Conservation (phyloP, 495 filamentous ascomycete genomes). For the Antarctomyces pellizariae region DNA sequence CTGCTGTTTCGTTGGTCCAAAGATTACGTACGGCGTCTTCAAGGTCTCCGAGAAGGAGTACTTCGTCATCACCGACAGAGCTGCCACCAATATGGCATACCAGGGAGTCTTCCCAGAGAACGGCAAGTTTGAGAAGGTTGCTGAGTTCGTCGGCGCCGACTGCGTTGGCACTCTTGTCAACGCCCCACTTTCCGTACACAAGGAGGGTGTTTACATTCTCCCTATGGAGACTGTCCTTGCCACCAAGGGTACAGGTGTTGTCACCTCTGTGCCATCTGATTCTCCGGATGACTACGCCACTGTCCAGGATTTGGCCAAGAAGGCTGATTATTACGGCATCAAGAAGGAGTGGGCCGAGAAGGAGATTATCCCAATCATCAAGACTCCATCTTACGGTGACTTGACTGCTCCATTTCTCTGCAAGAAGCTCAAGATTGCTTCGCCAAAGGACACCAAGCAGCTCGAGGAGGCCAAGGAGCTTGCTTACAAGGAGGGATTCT, state of each 20-base stretch:
- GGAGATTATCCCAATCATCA: conserved; percentile 70
- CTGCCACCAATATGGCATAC: conserved; percentile 89
- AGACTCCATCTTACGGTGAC: conserved; percentile 75
- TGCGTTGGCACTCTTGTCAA: conserved; percentile 69
- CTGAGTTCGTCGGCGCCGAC: conserved; percentile 49
- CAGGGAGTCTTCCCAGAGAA: conserved; percentile 62
- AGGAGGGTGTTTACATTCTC: conserved; percentile 58
- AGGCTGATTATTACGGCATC: conserved; percentile 92
- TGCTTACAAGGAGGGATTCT: conserved; percentile 95
- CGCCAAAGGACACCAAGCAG: conserved; percentile 78
- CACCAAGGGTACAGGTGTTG: conserved; percentile 87
- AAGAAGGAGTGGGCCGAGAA: conserved; percentile 90
- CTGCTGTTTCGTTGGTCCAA: conserved; percentile 86
- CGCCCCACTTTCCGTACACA: conserved; percentile 78
- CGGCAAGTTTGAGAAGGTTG: conserved; percentile 50
- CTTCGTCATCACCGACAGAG: conserved; percentile 63
- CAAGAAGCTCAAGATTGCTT: conserved; percentile 86
- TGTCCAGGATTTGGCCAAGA: conserved; percentile 69
- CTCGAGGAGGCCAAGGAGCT: conserved; percentile 85
- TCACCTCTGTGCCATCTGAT: conserved; percentile 86
- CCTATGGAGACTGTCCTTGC: conserved; percentile 88
- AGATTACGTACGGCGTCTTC: conserved; percentile 77
- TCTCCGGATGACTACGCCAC: conserved; percentile 92
- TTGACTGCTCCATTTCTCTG: conserved; percentile 62
- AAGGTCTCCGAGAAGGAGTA: conserved; percentile 66